Evolutionary conservation across 202 grass and related monocot species (phyloP), one percentile per base, ranked within the genome.

Genomic region (Tripidium arundinaceum): DNA sequence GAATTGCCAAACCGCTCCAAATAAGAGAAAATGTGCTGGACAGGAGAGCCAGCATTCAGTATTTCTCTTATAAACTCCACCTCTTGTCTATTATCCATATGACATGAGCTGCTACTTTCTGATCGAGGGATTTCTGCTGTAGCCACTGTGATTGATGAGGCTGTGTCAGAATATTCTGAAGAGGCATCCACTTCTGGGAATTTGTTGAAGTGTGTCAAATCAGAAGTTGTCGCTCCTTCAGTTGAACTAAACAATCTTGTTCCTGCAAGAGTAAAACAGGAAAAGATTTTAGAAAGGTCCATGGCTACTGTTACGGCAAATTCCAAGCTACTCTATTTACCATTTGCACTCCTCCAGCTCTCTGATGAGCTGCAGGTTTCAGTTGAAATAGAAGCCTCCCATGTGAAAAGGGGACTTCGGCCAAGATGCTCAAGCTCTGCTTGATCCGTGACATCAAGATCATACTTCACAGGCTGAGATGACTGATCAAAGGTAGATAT

Each of bases 281-380:
- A 58, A 25, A 47, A 68, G 25, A 68, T 68, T 26, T 83, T 50
- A 74, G 78, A 46, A 79, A 68, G 8, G 31, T 63, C 2, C 50
- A 36, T 74, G 43, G 25, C 67, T 73, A 68, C 16, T 47, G 68
- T 11, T 11, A 70, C 31, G n/a, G 55, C 12, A 87, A 79, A 76
- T 11, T 83, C 37, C 66, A 81, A 84, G 34, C 13, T 68, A 31
- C 41, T 75, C 16, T 62, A 52, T 50, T 80, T 87, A 99, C 92
- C 89, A 67, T 96, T 93, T 69, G 70, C 76, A 67, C 86, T 96
- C 83, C 85, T 90, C 69, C 74, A 91, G 81, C 83, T 99, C 85
- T 90, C 92, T 71, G 87, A 86, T 64, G 88, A 99, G 79, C 84
- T 94, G 71, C 83, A 93, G 64, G 90, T 96, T 85, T 91, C 91